Evolutionary conservation across 768 basidiomycete genomes (phyloP), one percentile per base, ranked within the genome.

Genomic region (Tylopilus vinaceipallidus): DNA sequence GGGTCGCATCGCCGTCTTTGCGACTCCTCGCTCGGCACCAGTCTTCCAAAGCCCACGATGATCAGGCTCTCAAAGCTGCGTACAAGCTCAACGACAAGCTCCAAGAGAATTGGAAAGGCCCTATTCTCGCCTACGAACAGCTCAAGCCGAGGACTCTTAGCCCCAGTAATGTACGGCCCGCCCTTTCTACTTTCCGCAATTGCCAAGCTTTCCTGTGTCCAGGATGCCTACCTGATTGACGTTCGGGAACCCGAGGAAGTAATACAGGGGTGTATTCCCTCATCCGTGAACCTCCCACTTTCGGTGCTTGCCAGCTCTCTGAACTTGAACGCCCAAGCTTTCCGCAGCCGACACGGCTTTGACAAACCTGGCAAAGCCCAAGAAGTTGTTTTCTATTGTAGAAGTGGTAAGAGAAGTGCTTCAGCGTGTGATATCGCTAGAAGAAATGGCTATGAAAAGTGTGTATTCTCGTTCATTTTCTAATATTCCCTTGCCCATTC

Each of bases 231-330:
- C 62, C 64, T 91, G 38, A 83, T 91, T 57, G 93, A 95, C 60
- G 95, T 98, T n/a, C 84, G 95, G 19, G 95, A 97, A 66, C 89
- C 86, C 1, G 83, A 91, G 56, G 95, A 97, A 66, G 89, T 93
- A 37, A 79, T 88, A 13, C 89, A 92, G 64, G 95, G 95, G 12
- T 86, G 87, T 65, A 95, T 98, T 54, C 95, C 95, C 6, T 92
- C 91, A 20, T 80, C 92, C 16, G 91, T 97, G 61, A 91, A 93
- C 67, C 69, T 98, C 17, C 94, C 95, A 5, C 79, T 98, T 33
- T 86, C 88, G 7, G 78, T 78, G n/a, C 77, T 98, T 34, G 73
- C 81, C 27, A 78, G 76, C 33, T 81, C 89, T 14, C 67, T 98
- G 23, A 75, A 81, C 56, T 65, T 89, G 33, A 63, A 64, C 14